Evolutionary conservation across 2,329 filamentous ascomycete genomes (phyloP).

Genomic region (Sarocladiaceae sp.): DNA sequence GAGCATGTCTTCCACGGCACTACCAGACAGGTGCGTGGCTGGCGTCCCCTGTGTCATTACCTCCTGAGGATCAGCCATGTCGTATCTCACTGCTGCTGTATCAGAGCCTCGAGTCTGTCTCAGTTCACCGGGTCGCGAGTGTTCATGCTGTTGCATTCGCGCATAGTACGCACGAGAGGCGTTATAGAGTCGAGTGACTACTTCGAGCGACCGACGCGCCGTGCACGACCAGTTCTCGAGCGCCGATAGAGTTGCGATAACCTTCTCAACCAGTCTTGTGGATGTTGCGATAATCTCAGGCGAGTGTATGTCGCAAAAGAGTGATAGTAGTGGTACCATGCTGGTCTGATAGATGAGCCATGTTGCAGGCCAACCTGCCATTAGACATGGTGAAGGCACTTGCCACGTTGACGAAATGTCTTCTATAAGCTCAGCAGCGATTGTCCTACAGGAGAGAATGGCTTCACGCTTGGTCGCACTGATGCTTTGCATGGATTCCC

Average conservation of each 20-base stretch:
- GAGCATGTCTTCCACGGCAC: neutral
- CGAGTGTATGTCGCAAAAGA: neutral
- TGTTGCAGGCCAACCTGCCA: conserved; percentile 2
- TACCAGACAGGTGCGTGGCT: neutral
- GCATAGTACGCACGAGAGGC: conserved; percentile 1
- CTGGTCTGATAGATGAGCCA: conserved; percentile 6
- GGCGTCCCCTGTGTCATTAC: neutral
- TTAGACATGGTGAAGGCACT: neutral
- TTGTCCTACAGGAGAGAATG: neutral
- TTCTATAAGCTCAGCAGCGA: neutral
- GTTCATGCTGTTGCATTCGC: conserved; percentile 1
- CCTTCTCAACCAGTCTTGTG: neutral
- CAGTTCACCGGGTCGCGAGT: neutral
- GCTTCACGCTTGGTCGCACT: neutral
- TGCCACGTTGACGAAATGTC: neutral
- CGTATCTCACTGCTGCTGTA: neutral
- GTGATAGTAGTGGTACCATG: conserved; percentile 1
- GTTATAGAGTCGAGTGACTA: neutral
- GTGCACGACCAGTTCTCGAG: conserved; percentile 5
- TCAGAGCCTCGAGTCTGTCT: neutral
- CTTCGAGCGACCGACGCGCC: neutral
- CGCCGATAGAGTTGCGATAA: neutral
- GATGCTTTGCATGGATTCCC: neutral
- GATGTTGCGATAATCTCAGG: neutral
- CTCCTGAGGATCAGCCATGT: neutral